These are phyloP conservation scores for Rhizoclosmatium sp. DNA, from an alignment of 192 early-diverging fungal genomes.

Conservation along the genomic window DNA sequence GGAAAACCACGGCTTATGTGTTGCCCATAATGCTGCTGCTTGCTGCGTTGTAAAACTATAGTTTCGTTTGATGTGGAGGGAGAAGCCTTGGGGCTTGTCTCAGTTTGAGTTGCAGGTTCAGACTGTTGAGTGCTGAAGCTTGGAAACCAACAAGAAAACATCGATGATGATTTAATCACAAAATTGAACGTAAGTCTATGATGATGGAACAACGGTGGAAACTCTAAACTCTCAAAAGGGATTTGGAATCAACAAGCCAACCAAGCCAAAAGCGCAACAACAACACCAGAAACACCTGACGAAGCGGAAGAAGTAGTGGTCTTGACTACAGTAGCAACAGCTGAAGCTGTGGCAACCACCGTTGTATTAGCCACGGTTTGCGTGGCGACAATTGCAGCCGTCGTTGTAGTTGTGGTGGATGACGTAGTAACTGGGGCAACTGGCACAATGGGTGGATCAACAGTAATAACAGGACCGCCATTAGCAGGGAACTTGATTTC, in stretches of 20 bases:
- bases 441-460: background rate
- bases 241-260: background rate
- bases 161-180: too few relatives aligned
- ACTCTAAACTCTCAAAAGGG: too few relatives aligned
- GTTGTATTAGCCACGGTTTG: background rate
- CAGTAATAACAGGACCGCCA: background rate
- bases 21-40: constrained; percentile 6
- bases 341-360: background rate
- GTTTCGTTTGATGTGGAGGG: too few relatives aligned
- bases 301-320: background rate
- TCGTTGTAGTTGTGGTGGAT: background rate
- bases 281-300: background rate
- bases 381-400: background rate
- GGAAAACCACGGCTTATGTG: constrained; percentile 21
- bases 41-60: background rate
- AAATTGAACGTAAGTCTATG: too few relatives aligned
- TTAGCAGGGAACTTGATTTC: background rate
- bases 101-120: too few relatives aligned
- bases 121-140: too few relatives aligned
- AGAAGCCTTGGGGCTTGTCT: too few relatives aligned
- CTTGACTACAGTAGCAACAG: background rate
- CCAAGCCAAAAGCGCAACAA: background rate
- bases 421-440: background rate
- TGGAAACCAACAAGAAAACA: too few relatives aligned
- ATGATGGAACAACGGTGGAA: too few relatives aligned